Conservation (phyloP, 805 yeast species). For the Teunomyces tritomae region DNA sequence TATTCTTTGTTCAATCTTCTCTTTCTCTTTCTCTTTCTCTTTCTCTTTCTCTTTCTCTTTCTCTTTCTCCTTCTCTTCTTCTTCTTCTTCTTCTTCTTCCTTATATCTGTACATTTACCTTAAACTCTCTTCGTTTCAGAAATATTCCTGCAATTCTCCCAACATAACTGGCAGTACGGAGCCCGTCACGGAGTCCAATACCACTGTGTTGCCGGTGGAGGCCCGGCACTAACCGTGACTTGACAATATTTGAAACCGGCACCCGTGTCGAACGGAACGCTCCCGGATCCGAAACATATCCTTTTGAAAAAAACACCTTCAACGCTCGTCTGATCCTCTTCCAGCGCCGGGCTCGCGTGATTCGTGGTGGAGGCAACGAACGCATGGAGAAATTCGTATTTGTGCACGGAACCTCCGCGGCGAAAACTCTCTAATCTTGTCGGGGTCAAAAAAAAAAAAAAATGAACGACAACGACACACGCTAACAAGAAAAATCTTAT, state of each 20-base stretch:
- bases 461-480: no score
- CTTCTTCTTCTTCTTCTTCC: neutral
- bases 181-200: constrained; percentile 14
- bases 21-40: neutral
- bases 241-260: constrained; percentile 22
- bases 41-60: neutral
- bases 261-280: constrained; percentile 12
- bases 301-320: constrained; percentile 25
- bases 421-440: neutral
- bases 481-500: no score
- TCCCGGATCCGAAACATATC: constrained; percentile 25
- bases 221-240: constrained; percentile 21
- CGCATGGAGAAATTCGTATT: constrained; percentile 6
- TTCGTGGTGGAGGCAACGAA: constrained; percentile 33
- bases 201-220: constrained; percentile 11
- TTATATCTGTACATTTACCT: neutral
- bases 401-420: constrained; percentile 1
- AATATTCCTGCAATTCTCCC: constrained; percentile 20
- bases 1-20: neutral
- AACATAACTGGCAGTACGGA: constrained; percentile 15
- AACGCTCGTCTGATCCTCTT: constrained; percentile 27
- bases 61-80: neutral
- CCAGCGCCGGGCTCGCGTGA: constrained; percentile 32
- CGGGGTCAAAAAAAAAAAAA: neutral
- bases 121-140: constrained; percentile 7